Evolutionary conservation across 1,284 basidiomycete species (phyloP).

Genomic region (Anthracocystis panici-leucophaei): DNA sequence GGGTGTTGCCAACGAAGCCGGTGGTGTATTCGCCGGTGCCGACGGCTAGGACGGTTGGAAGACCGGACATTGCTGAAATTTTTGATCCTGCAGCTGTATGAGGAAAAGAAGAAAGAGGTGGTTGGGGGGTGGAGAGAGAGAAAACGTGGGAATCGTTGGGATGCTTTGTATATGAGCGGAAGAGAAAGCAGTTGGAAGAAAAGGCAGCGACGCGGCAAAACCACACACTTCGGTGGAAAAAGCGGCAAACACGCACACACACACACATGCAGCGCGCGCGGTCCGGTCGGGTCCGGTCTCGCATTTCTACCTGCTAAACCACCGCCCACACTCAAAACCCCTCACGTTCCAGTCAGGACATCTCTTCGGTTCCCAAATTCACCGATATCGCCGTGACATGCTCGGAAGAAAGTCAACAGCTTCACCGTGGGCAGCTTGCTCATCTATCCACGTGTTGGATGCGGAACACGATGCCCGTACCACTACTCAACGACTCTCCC

Average conservation of each 20-base stretch:
- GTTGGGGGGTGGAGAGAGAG: neutral
- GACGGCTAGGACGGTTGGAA: conserved; percentile 46
- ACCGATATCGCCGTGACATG: conserved; percentile 2
- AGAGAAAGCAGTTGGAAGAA: no score
- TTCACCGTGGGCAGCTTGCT: no score
- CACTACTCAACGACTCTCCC: no score
- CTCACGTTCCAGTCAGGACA: neutral
- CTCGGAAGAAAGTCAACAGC: neutral
- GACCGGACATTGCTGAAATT: conserved; percentile 10
- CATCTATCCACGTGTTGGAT: neutral
- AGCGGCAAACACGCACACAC: no score
- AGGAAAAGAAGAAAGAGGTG: neutral
- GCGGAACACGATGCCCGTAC: neutral
- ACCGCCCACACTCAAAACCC: neutral
- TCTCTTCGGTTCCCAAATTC: neutral
- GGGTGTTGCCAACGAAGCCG: conserved; percentile 88
- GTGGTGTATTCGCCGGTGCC: conserved; percentile 77
- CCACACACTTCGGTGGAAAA: neutral
- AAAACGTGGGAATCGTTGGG: neutral
- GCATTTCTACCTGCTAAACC: neutral
- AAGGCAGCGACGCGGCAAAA: neutral
- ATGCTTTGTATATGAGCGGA: neutral
- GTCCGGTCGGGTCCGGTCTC: conserved; percentile 19
- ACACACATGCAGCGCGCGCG: neutral
- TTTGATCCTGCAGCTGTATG: no score